Evolutionary conservation across 306 rosid species (phyloP), one percentile per base, ranked within the genome.

Genomic region (Begonia peltatifolia): DNA sequence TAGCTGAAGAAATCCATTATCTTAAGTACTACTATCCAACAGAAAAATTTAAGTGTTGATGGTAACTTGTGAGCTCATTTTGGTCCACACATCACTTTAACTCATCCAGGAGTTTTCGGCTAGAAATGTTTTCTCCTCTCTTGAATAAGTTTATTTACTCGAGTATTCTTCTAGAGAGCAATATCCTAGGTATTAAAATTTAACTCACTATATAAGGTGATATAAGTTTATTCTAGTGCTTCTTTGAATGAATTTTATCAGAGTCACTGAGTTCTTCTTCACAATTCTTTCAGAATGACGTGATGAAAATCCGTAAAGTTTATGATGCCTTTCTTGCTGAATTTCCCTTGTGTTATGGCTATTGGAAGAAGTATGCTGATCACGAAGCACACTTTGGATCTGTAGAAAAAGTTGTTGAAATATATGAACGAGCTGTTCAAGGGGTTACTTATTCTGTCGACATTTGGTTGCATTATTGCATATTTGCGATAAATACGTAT

Each of bases 321-420:
- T 92, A 86, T 71, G 99, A 92, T 74, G 74, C 94, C 48, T 92
- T 92, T 80, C 68, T 92, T 57, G 94, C 78, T 1, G 99, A 92
- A 59, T 92, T 92, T 71, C 99, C 99, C 10, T 59, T 92, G 74
- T 92, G 99, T 71, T 92, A 83, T 64, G 99, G 99, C 46, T 92
- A 92, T 65, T 92, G 99, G 99, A 92, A 92, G 84, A 92, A 92
- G 81, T 92, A 92, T 68, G 94, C 99, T n/a, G 96, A 92, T 56
- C 99, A 92, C 9, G 99, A 86, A 78, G 83, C 89, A 11, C 96
- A 77, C 10, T 70, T 79, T 46, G 96, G 99, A 11, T 70, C 83
- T 16, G 74, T 82, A 9, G 87, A 92, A 56, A 92, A 92, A 87
- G 93, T 92, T 72, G 84, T 92, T 64, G 94, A 86, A 72, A 94